phyloP scores from a whole-genome alignment of 352 stramenopile genomes.

The Pythium plurisporium region DNA sequence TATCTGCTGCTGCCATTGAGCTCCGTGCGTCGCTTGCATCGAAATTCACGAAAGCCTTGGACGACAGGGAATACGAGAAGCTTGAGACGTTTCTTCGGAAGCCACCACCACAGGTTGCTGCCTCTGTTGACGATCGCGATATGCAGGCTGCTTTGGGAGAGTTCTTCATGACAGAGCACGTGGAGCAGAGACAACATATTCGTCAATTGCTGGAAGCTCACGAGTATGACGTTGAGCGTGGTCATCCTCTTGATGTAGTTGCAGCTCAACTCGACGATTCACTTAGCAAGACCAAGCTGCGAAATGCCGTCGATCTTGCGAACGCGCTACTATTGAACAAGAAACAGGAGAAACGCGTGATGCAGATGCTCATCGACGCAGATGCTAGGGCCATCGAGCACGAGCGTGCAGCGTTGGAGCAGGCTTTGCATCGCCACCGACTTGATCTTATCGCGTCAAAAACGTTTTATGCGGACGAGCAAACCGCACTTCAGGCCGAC shows the following conservation, averaged over 20 bases:
- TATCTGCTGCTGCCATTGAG: constrained; percentile 1
- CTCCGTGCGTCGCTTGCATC: constrained; percentile 10
- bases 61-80: constrained; percentile 25
- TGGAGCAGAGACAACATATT: constrained; percentile 8
- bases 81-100: constrained; percentile 42
- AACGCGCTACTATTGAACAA: constrained; percentile 38
- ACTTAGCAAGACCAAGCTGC: constrained; percentile 61
- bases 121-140: constrained; percentile 22
- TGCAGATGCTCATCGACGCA: constrained; percentile 62
- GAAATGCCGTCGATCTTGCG: constrained; percentile 64
- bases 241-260: constrained; percentile 8
- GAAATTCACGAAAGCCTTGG: constrained; percentile 32
- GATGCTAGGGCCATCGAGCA: constrained; percentile 66
- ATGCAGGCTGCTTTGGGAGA: constrained; percentile 31
- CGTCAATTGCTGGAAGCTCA: constrained; percentile 6
- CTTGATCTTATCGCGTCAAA: constrained; percentile 41
- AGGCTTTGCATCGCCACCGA: constrained; percentile 52
- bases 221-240: neutral
- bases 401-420: constrained; percentile 50
- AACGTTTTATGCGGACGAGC: constrained; percentile 18
- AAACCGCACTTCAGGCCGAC: constrained; percentile 14
- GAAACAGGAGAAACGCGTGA: constrained; percentile 64
- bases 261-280: constrained; percentile 40
- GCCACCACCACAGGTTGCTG: constrained; percentile 16
- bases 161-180: constrained; percentile 16